Percentiles rank a stretch among this genome's conserved stretches.
phyloP scores from a whole-genome alignment of 2,329 filamentous ascomycete genomes.

The Cercospora zeae-maydis region DNA sequence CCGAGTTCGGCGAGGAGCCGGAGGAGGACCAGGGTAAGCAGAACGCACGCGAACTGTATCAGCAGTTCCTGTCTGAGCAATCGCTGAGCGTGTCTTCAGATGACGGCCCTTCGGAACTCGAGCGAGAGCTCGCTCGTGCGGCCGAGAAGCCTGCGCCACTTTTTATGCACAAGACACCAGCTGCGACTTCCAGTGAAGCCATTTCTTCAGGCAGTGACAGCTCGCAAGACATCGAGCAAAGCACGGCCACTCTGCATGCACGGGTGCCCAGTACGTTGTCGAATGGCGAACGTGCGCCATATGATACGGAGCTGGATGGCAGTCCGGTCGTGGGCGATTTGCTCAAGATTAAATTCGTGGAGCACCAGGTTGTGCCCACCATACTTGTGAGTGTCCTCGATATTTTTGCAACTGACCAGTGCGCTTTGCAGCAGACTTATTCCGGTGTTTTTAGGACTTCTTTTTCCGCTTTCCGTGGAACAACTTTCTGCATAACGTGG shows the following conservation, averaged over 20 bases:
- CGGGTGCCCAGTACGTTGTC: constrained; percentile 19
- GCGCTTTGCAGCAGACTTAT: constrained; percentile 8
- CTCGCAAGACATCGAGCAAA: constrained; percentile 30
- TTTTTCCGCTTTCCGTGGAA: constrained; percentile 99
- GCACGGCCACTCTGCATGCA: constrained; percentile 34
- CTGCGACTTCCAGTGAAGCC: constrained; percentile 12
- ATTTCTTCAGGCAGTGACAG: constrained; percentile 10
- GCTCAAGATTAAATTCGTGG: constrained; percentile 93
- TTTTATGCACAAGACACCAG: constrained; percentile 45
- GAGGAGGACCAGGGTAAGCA: constrained; percentile 33
- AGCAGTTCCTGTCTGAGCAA: constrained; percentile 38
- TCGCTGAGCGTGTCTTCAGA: constrained; percentile 34
- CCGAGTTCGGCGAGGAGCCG: constrained; percentile 34
- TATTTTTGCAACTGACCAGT: not conserved
- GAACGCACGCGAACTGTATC: constrained; percentile 40
- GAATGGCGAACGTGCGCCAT: constrained; percentile 37
- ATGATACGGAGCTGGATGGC: constrained; percentile 58
- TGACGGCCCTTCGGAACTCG: constrained; percentile 32
- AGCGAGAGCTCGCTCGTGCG: constrained; percentile 44
- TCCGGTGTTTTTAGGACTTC: constrained; percentile 64
- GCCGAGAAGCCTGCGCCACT: constrained; percentile 68
- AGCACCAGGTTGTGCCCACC: constrained; percentile 89
- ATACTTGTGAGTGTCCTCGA: constrained; percentile 67
- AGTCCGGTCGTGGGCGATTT: constrained; percentile 87
- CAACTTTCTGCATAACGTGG: constrained; percentile 98